A percentile compares a stretch with the other conserved stretches of the same genome.
These are phyloP conservation scores for Marchantia paleacea DNA, from an alignment of 225 moss, liverwort and hornwort species.

Conservation along the genomic window DNA sequence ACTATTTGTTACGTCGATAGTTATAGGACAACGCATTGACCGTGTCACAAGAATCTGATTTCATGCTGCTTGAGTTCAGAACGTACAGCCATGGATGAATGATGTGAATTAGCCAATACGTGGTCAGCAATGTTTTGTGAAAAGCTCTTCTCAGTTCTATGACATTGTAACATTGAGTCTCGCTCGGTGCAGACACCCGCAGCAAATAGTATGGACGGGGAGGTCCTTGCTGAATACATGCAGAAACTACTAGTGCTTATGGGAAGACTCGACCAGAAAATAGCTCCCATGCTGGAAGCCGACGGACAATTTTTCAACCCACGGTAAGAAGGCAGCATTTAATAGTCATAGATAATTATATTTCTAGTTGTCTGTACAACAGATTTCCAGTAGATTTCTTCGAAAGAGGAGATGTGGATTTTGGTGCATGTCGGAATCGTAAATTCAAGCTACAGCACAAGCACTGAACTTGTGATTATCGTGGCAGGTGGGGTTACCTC, in stretches of 20 bases:
- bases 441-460: neutral
- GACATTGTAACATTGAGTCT: neutral
- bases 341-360: neutral
- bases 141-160: too few species aligned
- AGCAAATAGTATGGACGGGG: constrained; percentile 60
- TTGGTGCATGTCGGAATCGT: neutral
- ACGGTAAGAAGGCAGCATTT: constrained; percentile 36
- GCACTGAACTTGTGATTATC: neutral
- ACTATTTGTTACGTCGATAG: too few species aligned
- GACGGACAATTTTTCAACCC: constrained; percentile 81
- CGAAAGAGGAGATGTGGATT: neutral
- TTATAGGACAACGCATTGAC: too few species aligned
- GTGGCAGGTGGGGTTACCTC: constrained; percentile 83
- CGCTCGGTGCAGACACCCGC: constrained; percentile 48
- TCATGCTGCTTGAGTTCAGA: too few species aligned
- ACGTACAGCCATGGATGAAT: too few species aligned
- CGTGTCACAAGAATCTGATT: too few species aligned
- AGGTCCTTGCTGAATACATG: constrained; percentile 70
- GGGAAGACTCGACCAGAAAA: constrained; percentile 83
- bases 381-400: neutral
- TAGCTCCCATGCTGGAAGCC: constrained; percentile 88
- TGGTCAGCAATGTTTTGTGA: too few species aligned
- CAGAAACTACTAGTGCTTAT: constrained; percentile 77
- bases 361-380: neutral
- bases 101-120: too few species aligned